These are phyloP conservation scores for Austroboletus festivus DNA, from an alignment of 768 basidiomycete genomes.

Conservation along the genomic window DNA sequence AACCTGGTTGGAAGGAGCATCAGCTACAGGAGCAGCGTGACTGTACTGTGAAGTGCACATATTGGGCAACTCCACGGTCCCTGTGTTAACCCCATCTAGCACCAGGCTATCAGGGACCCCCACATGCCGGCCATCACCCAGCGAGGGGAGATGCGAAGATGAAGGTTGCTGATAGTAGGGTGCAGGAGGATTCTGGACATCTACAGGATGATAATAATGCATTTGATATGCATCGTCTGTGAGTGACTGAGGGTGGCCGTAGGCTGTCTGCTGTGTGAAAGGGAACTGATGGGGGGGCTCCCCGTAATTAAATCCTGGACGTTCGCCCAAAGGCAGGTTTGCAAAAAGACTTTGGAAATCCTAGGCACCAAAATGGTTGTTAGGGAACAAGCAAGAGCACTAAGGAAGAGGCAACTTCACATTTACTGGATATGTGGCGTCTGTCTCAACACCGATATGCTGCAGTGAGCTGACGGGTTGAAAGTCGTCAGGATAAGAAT, in stretches of 20 bases:
- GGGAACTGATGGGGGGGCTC: neutral
- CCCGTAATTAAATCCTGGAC: neutral
- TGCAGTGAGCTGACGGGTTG: neutral
- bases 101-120: neutral
- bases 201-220: neutral
- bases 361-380: slow-evolving; percentile 4
- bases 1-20: slow-evolving; percentile 4
- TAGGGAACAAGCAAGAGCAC: neutral
- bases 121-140: neutral
- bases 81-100: slow-evolving; percentile 8
- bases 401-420: slow-evolving; percentile 1
- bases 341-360: neutral
- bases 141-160: neutral
- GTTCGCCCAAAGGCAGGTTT: neutral
- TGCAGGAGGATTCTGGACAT: slow-evolving; percentile 4
- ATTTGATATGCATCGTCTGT: neutral
- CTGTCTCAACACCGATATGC: neutral
- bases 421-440: slow-evolving; percentile 6
- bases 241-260: neutral
- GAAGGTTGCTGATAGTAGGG: neutral
- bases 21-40: slow-evolving; percentile 20
- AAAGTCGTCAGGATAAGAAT: neutral
- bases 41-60: slow-evolving; percentile 10
- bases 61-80: neutral
- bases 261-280: neutral